phyloP scores from a whole-genome alignment of 495 filamentous ascomycete species.

The Cryomyces minteri region DNA sequence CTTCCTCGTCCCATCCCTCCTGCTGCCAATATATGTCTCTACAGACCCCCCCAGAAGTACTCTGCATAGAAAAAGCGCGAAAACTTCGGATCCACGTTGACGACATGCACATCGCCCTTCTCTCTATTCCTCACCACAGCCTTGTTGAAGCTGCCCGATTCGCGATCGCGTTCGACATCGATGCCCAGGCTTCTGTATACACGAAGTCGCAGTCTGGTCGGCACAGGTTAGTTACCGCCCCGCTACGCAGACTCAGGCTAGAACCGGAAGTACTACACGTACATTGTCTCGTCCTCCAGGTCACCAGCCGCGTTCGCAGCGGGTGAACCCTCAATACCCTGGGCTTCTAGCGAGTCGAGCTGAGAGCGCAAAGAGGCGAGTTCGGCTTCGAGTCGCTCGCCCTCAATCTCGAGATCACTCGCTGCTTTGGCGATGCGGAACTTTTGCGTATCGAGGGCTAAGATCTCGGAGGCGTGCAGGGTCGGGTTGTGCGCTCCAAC shows the following conservation, averaged over 20 bases:
- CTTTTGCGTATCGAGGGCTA: conserved; percentile 79
- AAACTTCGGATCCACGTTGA: conserved; percentile 87
- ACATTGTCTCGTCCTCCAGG: too few species aligned
- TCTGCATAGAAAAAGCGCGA: conserved; percentile 86
- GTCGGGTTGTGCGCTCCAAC: conserved; percentile 49
- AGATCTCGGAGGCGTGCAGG: conserved; percentile 62
- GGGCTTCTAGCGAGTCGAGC: conserved; percentile 65
- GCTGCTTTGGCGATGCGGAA: conserved; percentile 83
- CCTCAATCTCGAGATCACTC: conserved; percentile 77
- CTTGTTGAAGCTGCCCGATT: conserved; percentile 62
- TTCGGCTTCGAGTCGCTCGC: conserved; percentile 69
- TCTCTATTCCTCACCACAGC: conserved; percentile 72
- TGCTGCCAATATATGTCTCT: conserved; percentile 29
- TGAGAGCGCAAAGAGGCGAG: conserved; percentile 55
- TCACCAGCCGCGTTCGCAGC: conserved; percentile 27
- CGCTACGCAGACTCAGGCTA: too few species aligned
- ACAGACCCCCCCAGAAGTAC: conserved; percentile 65
- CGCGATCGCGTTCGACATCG: conserved; percentile 63
- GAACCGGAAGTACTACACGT: too few species aligned
- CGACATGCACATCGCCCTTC: conserved; percentile 84
- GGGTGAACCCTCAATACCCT: conserved; percentile 43
- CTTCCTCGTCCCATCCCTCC: background rate
- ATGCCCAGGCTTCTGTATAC: conserved; percentile 83
- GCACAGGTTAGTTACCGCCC: too few species aligned
- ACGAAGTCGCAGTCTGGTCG: conserved; percentile 54